phyloP scores from a whole-genome alignment of 1,284 basidiomycete genomes.

The Tetrapyrgos nigripes region DNA sequence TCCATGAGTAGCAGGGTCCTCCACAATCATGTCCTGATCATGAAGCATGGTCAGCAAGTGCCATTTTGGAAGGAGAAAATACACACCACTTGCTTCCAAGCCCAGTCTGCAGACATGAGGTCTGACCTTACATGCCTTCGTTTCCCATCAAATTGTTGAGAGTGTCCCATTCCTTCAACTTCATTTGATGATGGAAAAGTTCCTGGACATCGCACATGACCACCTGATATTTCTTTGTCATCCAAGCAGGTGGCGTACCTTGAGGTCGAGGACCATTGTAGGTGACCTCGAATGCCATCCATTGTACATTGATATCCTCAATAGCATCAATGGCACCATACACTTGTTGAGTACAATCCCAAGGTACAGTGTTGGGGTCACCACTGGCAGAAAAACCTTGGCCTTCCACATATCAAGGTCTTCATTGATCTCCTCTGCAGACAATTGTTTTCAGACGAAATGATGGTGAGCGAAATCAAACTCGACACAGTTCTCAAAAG shows the following conservation, averaged over 20 bases:
- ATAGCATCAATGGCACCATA: constrained; percentile 33
- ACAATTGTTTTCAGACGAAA: constrained; percentile 19
- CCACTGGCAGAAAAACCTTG: constrained; percentile 9
- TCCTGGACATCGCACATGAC: constrained; percentile 19
- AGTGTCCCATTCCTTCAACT: constrained; percentile 22
- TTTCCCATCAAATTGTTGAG: constrained; percentile 24
- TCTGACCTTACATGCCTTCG: constrained; percentile 24
- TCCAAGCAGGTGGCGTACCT: constrained; percentile 26
- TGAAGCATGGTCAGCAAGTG: not conserved
- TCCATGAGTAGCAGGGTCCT: constrained; percentile 25
- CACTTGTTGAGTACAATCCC: constrained; percentile 25
- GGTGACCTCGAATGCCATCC: constrained; percentile 21
- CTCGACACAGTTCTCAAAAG: constrained; percentile 10
- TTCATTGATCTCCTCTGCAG: constrained; percentile 16
- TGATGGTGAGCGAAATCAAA: constrained; percentile 25
- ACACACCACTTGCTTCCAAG: constrained; percentile 20
- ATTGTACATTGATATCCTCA: constrained; percentile 27
- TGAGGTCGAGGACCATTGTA: constrained; percentile 29
- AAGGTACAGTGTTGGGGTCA: constrained; percentile 20
- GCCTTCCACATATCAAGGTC: constrained; percentile 23
- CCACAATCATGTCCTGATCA: constrained; percentile 26
- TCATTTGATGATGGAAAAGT: constrained; percentile 23
- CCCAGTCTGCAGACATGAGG: constrained; percentile 35
- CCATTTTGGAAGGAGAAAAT: not conserved
- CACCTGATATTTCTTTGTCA: constrained; percentile 28